A percentile compares a stretch with the other conserved stretches of the same genome.
Evolutionary conservation across 2,329 filamentous ascomycete species (phyloP).

Genomic region (Penicillium paneum): DNA sequence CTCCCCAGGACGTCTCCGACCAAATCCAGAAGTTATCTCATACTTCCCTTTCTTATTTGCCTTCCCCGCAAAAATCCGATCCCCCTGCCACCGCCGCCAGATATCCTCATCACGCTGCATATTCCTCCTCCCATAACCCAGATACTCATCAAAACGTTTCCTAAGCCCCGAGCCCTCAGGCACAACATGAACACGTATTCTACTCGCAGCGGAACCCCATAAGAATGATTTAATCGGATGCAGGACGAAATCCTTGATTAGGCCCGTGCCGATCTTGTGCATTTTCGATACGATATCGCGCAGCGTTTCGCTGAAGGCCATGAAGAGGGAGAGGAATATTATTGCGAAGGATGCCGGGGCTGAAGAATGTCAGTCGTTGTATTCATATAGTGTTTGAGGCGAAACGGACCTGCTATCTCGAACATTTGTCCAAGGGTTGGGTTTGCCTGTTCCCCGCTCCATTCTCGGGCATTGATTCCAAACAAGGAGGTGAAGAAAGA

Average conservation of each 20-base stretch:
- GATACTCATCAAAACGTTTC: conserved; percentile 27
- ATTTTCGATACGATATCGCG: conserved; percentile 25
- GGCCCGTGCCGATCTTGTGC: conserved; percentile 22
- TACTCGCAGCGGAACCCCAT: conserved; percentile 7
- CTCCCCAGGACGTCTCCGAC: not conserved
- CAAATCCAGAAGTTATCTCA: not conserved
- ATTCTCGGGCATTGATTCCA: conserved; percentile 63
- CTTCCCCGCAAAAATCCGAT: conserved; percentile 6
- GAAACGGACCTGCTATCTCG: conserved; percentile 27
- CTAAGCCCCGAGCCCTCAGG: conserved; percentile 22
- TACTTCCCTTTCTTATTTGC: conserved; percentile 8
- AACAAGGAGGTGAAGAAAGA: conserved; percentile 65
- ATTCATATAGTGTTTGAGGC: not conserved
- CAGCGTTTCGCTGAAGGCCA: conserved; percentile 51
- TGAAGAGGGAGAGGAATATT: conserved; percentile 51
- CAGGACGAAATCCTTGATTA: conserved; percentile 25
- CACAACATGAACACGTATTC: conserved; percentile 5
- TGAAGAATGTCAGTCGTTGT: conserved; percentile 4
- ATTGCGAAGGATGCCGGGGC: conserved; percentile 50
- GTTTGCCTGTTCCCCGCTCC: conserved; percentile 49
- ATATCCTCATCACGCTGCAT: conserved; percentile 31
- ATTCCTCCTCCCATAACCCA: conserved; percentile 20
- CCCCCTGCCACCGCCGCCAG: conserved; percentile 28
- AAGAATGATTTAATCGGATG: conserved; percentile 17
- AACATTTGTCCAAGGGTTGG: conserved; percentile 32